Percentiles rank a stretch among this genome's conserved stretches.
Conservation (phyloP, 768 basidiomycete genomes). For the Pisolithus orientalis region DNA sequence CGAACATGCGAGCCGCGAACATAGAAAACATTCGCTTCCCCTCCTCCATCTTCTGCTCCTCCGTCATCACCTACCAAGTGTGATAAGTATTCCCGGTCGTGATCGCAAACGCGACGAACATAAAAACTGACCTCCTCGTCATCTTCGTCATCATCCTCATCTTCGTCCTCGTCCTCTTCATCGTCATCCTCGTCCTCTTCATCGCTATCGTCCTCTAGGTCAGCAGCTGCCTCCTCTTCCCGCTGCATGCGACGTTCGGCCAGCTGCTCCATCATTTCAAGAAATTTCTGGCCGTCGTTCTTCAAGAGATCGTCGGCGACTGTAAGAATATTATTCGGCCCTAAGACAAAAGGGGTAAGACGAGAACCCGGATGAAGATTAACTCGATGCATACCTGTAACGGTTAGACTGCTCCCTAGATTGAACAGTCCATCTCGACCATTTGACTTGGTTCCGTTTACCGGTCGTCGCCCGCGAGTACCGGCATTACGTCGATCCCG, state of each 20-base stretch:
- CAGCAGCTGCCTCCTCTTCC: slow-evolving; percentile 65
- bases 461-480: slow-evolving; percentile 33
- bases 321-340: slow-evolving; percentile 91
- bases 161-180: slow-evolving; percentile 54
- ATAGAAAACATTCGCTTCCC: slow-evolving; percentile 99
- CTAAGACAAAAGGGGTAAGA: slow-evolving; percentile 30
- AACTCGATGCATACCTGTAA: slow-evolving; percentile 51
- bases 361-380: slow-evolving; percentile 1
- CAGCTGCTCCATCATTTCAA: slow-evolving; percentile 99
- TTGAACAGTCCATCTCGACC: slow-evolving; percentile 68
- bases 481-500: slow-evolving; percentile 29
- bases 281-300: slow-evolving; percentile 97
- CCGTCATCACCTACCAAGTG: slow-evolving; percentile 64
- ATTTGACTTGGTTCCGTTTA: slow-evolving; percentile 40
- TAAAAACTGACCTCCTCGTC: slow-evolving; percentile 34
- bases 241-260: slow-evolving; percentile 91
- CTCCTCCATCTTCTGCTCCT: slow-evolving; percentile 98
- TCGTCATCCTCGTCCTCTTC: slow-evolving; percentile 55
- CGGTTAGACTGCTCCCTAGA: slow-evolving; percentile 77
- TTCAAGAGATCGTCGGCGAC: slow-evolving; percentile 98
- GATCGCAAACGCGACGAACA: not conserved
- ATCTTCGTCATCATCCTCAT: slow-evolving; percentile 53
- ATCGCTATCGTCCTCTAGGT: slow-evolving; percentile 56
- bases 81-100: slow-evolving; percentile 7
- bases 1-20: slow-evolving; percentile 99